These are phyloP conservation scores for Meira miltonrushii DNA, from an alignment of 1,284 basidiomycete species.

Conservation along the genomic window DNA sequence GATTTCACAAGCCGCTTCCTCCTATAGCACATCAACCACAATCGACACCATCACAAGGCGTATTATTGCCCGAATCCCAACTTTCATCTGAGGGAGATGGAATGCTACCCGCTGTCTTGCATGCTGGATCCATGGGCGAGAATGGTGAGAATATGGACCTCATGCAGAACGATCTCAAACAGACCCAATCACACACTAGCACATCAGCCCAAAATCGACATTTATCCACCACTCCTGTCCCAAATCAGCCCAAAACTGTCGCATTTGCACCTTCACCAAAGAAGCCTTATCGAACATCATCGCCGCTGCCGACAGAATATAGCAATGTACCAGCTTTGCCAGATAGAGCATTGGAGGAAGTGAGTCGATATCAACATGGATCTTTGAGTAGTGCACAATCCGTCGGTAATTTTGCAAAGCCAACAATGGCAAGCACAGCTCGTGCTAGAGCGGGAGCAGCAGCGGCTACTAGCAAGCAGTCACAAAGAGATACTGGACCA, in stretches of 20 bases:
- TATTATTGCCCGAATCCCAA: too few species aligned
- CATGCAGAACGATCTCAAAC: too few species aligned
- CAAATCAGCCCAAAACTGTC: constrained; percentile 22
- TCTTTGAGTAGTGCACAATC: constrained; percentile 8
- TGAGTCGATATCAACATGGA: background rate
- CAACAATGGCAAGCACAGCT: constrained; percentile 21
- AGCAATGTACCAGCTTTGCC: background rate
- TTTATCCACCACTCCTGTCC: background rate
- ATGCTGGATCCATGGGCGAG: too few species aligned
- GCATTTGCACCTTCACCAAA: constrained; percentile 46
- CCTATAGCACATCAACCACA: too few species aligned
- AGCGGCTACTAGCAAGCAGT: background rate
- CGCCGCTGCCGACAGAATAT: background rate
- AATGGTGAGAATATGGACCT: too few species aligned
- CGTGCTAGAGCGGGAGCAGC: constrained; percentile 14
- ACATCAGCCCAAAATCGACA: background rate
- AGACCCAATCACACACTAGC: background rate
- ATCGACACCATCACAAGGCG: too few species aligned
- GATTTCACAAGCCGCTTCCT: too few species aligned
- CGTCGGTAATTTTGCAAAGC: constrained; percentile 12
- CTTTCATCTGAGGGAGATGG: too few species aligned
- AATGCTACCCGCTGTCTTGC: too few species aligned
- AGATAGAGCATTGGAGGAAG: background rate
- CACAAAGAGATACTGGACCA: too few species aligned
- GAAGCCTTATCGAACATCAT: constrained; percentile 16